Evolutionary conservation across 2,329 filamentous ascomycete genomes (phyloP).

Genomic region (Neofusicoccum sp.): DNA sequence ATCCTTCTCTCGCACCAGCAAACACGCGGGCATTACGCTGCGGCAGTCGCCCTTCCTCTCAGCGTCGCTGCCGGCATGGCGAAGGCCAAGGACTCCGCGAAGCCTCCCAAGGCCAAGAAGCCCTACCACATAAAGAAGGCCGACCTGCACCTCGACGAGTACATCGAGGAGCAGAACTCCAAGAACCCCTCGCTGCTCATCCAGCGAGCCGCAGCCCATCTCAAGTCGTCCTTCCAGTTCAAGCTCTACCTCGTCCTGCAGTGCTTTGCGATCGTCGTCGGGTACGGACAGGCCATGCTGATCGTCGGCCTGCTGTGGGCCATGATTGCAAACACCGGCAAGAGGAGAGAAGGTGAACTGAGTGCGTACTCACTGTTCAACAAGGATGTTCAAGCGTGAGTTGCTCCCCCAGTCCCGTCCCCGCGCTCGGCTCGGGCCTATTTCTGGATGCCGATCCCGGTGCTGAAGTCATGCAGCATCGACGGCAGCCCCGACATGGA

Average conservation of each 20-base stretch:
- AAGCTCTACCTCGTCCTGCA: conserved; percentile 30
- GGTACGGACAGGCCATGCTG: conserved; percentile 30
- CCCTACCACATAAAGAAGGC: conserved; percentile 31
- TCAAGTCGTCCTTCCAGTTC: conserved; percentile 29
- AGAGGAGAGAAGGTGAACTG: conserved; percentile 29
- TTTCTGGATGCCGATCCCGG: conserved; percentile 1
- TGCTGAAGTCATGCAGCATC: conserved; percentile 13
- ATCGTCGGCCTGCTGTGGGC: conserved; percentile 33
- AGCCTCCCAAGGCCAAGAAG: conserved; percentile 25
- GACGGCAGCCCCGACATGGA: conserved; percentile 19
- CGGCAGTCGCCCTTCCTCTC: not conserved
- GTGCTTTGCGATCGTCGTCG: conserved; percentile 23
- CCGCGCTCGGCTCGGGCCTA: conserved; percentile 3
- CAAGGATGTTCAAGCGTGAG: conserved; percentile 28
- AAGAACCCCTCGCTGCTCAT: conserved; percentile 23
- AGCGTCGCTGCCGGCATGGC: not conserved
- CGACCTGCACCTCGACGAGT: conserved; percentile 32
- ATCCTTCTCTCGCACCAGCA: not conserved
- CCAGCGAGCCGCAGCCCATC: conserved; percentile 22
- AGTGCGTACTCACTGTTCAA: conserved; percentile 34
- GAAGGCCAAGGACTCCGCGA: not conserved
- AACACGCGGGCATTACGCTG: not conserved
- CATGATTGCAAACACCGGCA: conserved; percentile 33
- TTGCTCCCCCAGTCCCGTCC: not conserved
- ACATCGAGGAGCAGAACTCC: conserved; percentile 30